Evolutionary conservation across 2,329 filamentous ascomycete species (phyloP), one percentile per base, ranked within the genome.

Genomic region (Macroventuria anomochaeta): DNA sequence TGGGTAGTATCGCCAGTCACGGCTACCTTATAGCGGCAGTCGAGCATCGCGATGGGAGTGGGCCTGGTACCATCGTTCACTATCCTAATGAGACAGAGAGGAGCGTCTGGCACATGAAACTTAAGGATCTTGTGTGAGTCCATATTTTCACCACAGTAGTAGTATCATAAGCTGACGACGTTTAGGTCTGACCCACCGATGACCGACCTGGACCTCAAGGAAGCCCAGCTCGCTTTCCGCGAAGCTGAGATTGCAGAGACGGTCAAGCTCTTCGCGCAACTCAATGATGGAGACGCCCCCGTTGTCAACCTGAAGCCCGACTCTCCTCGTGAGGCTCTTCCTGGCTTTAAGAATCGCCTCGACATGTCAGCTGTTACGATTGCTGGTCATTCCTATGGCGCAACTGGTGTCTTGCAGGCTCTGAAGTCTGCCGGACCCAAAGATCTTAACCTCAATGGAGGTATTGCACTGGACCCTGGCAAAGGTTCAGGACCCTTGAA

Each of bases 331-430:
- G 37, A 63, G 62, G 18, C 72, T 74, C 57, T 77, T 1, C 62
- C 74, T 3, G 71, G 73, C 13, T 89, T 85, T 79, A 68, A 76
- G 29, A 72, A 74, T 49, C 79, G 84, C 8, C 78, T 89, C 6
- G 80, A 87, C 66, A 75, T 81, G 38, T 73, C 79, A 25, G 77
- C 81, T 29, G 78, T 87, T 60, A 79, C 84, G 38, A 77, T 88
- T 7, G 82, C 77, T 3, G 86, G 86, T 0, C 86, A 89, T 67
- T 87, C 84, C 0, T 88, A 86, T 72, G 87, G 87, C 41, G 86
- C 85, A 2, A 88, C 87, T 0, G 80, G 83, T 2, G 85, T 84
- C 0, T 75, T 88, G 17, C 84, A 86, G 53, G 81, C 83, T 3
- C 76, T 88, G n/a, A 81, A 81, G 44, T 76, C 75, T 29, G 81